These are phyloP conservation scores for Thalia dealbata DNA, from an alignment of 176 grass and related monocot genomes.

Conservation along the genomic window DNA sequence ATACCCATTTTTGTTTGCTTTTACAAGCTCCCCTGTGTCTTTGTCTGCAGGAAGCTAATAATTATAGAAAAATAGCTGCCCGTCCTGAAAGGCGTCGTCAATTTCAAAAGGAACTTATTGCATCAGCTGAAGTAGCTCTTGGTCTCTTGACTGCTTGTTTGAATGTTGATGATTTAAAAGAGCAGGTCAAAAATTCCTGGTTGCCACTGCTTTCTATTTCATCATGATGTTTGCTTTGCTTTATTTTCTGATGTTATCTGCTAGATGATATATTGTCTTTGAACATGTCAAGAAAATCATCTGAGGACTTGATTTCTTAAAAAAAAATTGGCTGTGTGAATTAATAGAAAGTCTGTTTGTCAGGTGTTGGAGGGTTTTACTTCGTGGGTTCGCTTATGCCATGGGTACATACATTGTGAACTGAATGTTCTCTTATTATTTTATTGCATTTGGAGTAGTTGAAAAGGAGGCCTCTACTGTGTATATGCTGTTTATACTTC, in stretches of 20 bases:
- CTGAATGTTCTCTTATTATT: slow-evolving; percentile 6
- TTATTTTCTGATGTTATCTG: neutral
- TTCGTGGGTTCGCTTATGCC: slow-evolving; percentile 92
- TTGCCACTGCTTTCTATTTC: neutral
- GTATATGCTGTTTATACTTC: neutral
- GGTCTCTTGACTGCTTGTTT: slow-evolving; percentile 82
- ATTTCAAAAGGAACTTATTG: slow-evolving; percentile 82
- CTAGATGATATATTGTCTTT: neutral
- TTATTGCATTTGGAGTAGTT: neutral
- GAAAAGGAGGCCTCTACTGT: neutral
- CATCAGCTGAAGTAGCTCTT: slow-evolving; percentile 70
- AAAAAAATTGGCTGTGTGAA: neutral
- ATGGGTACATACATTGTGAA: slow-evolving; percentile 55
- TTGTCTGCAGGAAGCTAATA: slow-evolving; percentile 68
- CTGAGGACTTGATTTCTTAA: neutral
- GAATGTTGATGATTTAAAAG: slow-evolving; percentile 77
- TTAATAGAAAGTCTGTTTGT: slow-evolving; percentile 26
- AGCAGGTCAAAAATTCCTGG: slow-evolving; percentile 47
- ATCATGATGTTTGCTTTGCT: neutral
- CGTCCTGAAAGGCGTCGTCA: slow-evolving; percentile 83
- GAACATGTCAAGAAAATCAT: neutral
- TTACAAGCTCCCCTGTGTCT: slow-evolving; percentile 18
- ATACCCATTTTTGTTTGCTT: slow-evolving; percentile 9
- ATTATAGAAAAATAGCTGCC: slow-evolving; percentile 87
- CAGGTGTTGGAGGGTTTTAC: slow-evolving; percentile 90